These are phyloP conservation scores for Barnettozyma californica DNA, from an alignment of 805 yeast genomes.

Conservation along the genomic window DNA sequence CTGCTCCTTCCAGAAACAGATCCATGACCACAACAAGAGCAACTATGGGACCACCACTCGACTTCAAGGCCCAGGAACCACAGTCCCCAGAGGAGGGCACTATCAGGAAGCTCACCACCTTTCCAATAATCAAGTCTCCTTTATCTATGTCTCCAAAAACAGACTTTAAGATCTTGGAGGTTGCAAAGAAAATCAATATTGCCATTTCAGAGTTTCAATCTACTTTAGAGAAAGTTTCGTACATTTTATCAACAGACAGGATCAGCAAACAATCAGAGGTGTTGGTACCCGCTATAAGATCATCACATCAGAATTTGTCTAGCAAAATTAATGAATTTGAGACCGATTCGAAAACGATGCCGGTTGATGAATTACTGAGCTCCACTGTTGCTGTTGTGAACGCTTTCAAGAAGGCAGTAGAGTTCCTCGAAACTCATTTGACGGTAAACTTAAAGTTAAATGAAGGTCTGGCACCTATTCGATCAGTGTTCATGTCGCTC, in stretches of 20 bases:
- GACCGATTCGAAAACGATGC: conserved; percentile 17
- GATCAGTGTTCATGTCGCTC: conserved; percentile 56
- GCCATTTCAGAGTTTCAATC: conserved; percentile 62
- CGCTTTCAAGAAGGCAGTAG: conserved; percentile 49
- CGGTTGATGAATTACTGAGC: conserved; percentile 32
- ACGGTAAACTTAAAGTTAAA: conserved; percentile 40
- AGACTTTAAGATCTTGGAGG: conserved; percentile 31
- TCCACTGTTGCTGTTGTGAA: conserved; percentile 33
- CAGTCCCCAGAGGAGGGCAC: not conserved
- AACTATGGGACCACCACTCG: conserved; percentile 34
- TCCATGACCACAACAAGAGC: conserved; percentile 15
- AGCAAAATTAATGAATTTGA: conserved; percentile 50
- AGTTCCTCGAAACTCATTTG: conserved; percentile 43
- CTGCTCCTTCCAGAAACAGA: conserved; percentile 18
- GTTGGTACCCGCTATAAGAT: conserved; percentile 43
- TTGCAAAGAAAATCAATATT: conserved; percentile 56
- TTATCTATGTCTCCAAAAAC: conserved; percentile 1
- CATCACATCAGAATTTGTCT: conserved; percentile 52
- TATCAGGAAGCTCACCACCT: conserved; percentile 57
- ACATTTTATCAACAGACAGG: conserved; percentile 52
- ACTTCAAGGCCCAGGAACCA: conserved; percentile 42
- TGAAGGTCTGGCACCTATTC: conserved; percentile 57
- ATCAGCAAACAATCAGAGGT: conserved; percentile 47
- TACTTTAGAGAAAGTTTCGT: conserved; percentile 49
- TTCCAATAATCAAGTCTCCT: conserved; percentile 42